Conservation (phyloP, 2,329 filamentous ascomycete species). For the Didymella sp. region DNA sequence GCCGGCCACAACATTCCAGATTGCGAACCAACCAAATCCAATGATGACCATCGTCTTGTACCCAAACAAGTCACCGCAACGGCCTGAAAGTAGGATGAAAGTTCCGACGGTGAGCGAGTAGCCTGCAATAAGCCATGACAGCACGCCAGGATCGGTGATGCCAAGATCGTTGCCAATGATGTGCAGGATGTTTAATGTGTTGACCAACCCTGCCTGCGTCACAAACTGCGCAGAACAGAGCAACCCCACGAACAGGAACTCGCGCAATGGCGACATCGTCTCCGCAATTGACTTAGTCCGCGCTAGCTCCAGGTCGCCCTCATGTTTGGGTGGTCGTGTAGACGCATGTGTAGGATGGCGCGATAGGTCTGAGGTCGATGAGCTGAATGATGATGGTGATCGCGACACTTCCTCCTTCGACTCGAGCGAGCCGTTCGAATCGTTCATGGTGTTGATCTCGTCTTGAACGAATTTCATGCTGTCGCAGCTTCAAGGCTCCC, state of each 20-base stretch:
- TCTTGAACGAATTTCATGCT: not conserved
- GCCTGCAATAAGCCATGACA: slow-evolving; percentile 58
- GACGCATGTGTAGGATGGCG: slow-evolving; percentile 8
- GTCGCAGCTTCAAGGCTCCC: not conserved
- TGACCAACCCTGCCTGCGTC: slow-evolving; percentile 54
- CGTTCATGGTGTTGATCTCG: not conserved
- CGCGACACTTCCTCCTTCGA: slow-evolving; percentile 5
- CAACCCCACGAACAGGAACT: slow-evolving; percentile 36
- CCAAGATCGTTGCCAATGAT: slow-evolving; percentile 54
- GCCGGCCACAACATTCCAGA: slow-evolving; percentile 58
- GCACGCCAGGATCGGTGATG: slow-evolving; percentile 49
- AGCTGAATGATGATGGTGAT: slow-evolving; percentile 5
- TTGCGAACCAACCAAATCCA: slow-evolving; percentile 58
- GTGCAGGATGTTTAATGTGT: slow-evolving; percentile 50
- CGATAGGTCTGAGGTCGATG: slow-evolving; percentile 1
- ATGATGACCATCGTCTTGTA: slow-evolving; percentile 58
- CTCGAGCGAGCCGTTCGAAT: not conserved
- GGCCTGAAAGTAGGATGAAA: slow-evolving; percentile 59
- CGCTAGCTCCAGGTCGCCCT: slow-evolving; percentile 23
- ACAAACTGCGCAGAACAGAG: slow-evolving; percentile 38
- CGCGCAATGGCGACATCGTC: slow-evolving; percentile 31
- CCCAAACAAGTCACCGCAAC: slow-evolving; percentile 60
- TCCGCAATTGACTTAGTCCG: slow-evolving; percentile 33
- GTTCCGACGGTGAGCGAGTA: slow-evolving; percentile 59
- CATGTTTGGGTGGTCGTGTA: not conserved